Evolutionary conservation across 2,329 filamentous ascomycete species (phyloP), one percentile per base, ranked within the genome.

Genomic region (Basipetospora chlamydospora): DNA sequence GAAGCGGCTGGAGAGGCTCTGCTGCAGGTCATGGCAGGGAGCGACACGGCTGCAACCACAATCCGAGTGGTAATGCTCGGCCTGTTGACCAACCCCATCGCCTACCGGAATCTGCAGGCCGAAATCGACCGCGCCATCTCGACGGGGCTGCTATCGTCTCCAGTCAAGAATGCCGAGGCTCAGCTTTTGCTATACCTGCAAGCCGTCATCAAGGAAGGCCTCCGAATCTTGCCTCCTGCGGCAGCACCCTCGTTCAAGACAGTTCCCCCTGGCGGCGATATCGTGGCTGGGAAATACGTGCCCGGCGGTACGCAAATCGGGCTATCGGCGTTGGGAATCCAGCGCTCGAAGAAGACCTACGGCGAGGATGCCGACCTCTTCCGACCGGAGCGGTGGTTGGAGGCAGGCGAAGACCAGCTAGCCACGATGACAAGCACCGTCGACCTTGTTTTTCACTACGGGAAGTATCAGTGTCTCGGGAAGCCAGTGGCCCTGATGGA

Each of bases 61-160:
- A 52, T 63, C 22, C 62, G 70, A 2, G 55, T 61, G 10, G 64
- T 60, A 1, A 42, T 76, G 33, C 56, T 74, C 10, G 61, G 67
- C 44, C 50, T 76, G 34, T 57, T 67, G 5, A 67, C 60, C 1
- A 64, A 61, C 25, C 67, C 68, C 0, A 50, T 54, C 0, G 57
- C 65, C 0, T 65, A 69, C 37, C 34, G 44, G 3, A 60, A 58
- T 4, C 53, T 77, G 0, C 61, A 64, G 25, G 43, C 44, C 0
- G 72, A 77, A 42, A 59, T 73, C 18, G 60, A 67, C 28, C 39
- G 46, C 1, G 49, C 51, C 3, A 40, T 42, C 21, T 26, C 38
- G 15, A 43, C 44, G 5, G 46, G 43, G 12, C 35, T 43, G 18
- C 47, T 59, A n/a, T 46, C 52, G 0, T 35, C 37, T 6, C 50